These are phyloP conservation scores for Cladosporium sp. DNA, from an alignment of 2,329 filamentous ascomycete genomes.

Conservation along the genomic window DNA sequence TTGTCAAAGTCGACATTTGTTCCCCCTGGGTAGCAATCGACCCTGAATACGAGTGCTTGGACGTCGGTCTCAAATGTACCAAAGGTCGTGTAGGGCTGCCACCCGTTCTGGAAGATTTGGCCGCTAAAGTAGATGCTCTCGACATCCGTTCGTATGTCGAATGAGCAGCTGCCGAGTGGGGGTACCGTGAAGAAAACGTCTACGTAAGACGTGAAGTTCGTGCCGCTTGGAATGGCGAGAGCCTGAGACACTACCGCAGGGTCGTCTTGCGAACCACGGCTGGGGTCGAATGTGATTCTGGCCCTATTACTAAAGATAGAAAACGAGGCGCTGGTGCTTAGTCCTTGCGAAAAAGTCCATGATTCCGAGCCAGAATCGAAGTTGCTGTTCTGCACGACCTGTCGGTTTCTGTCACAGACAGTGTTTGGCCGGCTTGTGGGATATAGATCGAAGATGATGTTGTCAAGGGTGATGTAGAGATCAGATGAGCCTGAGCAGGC, in stretches of 20 bases:
- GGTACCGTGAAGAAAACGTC: not conserved
- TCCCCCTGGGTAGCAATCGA: not conserved
- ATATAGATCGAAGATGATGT: not conserved
- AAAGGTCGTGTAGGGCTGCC: no score
- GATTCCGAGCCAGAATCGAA: not conserved
- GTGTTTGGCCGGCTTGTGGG: not conserved
- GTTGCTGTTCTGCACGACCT: not conserved
- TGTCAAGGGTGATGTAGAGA: not conserved
- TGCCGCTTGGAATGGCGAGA: not conserved
- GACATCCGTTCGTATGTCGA: not conserved
- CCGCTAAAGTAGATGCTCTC: slow-evolving; percentile 3
- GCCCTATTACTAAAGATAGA: not conserved
- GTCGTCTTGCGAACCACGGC: not conserved
- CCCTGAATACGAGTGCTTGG: not conserved
- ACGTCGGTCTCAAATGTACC: no score
- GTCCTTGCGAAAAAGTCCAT: not conserved
- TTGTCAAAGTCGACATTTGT: not conserved
- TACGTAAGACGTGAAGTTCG: not conserved
- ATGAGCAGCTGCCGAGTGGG: not conserved
- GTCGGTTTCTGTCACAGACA: not conserved
- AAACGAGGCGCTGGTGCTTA: not conserved
- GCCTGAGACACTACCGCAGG: not conserved
- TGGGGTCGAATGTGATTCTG: not conserved
- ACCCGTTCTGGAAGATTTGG: not conserved
- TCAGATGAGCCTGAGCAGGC: not conserved